Conservation (phyloP, 75 land plant species). For the Cryptomeria japonica region DNA sequence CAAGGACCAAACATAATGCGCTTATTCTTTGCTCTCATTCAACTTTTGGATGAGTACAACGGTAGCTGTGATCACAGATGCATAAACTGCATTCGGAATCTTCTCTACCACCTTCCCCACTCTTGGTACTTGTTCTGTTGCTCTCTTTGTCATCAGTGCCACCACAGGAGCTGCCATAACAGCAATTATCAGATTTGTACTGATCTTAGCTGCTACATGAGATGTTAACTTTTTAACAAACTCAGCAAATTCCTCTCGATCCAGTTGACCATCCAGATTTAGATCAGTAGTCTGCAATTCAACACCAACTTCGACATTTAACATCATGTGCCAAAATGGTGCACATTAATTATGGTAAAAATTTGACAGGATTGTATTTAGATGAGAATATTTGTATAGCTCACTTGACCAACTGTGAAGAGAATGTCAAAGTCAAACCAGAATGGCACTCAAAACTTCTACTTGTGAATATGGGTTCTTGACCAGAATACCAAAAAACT, state of each 20-base stretch:
- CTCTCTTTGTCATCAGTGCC: conserved; percentile 70
- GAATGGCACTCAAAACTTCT: neutral
- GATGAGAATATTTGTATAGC: neutral
- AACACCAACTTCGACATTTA: neutral
- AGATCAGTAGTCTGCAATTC: conserved; percentile 57
- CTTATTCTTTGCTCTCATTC: conserved; percentile 6
- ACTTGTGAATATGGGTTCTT: neutral
- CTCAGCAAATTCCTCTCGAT: conserved; percentile 62
- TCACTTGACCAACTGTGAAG: neutral
- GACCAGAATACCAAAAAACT: neutral
- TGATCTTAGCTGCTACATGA: conserved; percentile 35
- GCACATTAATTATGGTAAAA: neutral
- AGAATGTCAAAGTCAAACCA: neutral
- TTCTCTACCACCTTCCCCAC: conserved; percentile 73
- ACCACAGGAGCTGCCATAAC: conserved; percentile 65
- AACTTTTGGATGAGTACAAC: conserved; percentile 34
- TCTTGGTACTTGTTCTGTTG: conserved; percentile 68
- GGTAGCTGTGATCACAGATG: conserved; percentile 60
- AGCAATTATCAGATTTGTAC: conserved; percentile 59
- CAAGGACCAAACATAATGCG: neutral
- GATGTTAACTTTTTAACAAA: conserved; percentile 62
- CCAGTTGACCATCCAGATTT: conserved; percentile 64
- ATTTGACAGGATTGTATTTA: neutral
- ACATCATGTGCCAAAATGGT: neutral
- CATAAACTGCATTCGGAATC: conserved; percentile 68